These are phyloP conservation scores for Macadamia tetraphylla DNA, from an alignment of 164 flowering plant genomes.

Conservation along the genomic window DNA sequence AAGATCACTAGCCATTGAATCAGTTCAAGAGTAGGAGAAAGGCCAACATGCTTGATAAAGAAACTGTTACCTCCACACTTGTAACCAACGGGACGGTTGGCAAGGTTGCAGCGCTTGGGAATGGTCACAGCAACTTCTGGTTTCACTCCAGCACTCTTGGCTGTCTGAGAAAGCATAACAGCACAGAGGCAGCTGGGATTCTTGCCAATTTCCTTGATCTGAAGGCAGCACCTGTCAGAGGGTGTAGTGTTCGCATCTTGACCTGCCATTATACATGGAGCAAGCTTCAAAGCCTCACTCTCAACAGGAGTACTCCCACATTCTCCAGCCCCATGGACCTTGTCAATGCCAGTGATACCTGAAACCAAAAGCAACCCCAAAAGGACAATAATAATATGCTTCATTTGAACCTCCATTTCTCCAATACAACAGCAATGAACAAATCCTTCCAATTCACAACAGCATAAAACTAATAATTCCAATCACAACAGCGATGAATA, in stretches of 20 bases:
- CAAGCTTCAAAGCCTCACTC: slow-evolving; percentile 40
- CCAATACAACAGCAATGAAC: slow-evolving; percentile 9
- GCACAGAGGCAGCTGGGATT: slow-evolving; percentile 71
- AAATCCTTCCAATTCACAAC: not conserved
- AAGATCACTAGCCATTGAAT: not conserved
- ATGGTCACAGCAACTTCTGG: slow-evolving; percentile 59
- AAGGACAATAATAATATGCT: slow-evolving; percentile 25
- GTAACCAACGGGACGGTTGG: slow-evolving; percentile 65
- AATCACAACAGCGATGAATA: slow-evolving; percentile 9
- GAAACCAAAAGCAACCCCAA: slow-evolving; percentile 22
- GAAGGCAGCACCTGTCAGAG: slow-evolving; percentile 34
- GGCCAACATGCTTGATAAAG: not conserved
- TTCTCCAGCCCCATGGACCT: slow-evolving; percentile 38
- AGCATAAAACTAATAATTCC: slow-evolving; percentile 23
- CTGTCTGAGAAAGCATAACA: slow-evolving; percentile 60
- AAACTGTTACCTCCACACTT: slow-evolving; percentile 56
- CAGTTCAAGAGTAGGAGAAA: not conserved
- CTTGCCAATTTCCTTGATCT: slow-evolving; percentile 42
- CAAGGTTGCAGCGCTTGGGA: slow-evolving; percentile 71
- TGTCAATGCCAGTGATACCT: slow-evolving; percentile 15
- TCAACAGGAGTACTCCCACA: slow-evolving; percentile 41
- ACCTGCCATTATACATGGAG: slow-evolving; percentile 48
- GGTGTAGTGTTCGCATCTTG: slow-evolving; percentile 31
- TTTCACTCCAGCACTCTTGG: slow-evolving; percentile 41
- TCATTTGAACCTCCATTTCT: slow-evolving; percentile 31